phyloP scores from a whole-genome alignment of 345 rosid genomes.

The Eucalyptus pauciflora region DNA sequence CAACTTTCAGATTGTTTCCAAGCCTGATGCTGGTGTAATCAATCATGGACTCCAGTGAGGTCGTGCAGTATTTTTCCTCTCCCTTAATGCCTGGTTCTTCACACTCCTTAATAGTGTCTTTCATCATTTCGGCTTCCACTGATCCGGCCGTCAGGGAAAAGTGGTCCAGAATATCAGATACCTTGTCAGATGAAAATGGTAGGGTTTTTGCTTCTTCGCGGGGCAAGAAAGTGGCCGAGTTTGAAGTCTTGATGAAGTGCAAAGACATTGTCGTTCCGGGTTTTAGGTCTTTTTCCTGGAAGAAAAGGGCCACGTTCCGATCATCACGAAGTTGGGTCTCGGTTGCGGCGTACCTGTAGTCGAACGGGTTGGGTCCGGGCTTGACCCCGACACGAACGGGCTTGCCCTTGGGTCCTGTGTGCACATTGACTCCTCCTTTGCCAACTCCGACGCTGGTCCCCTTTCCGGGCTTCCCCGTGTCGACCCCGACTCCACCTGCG shows the following conservation, averaged over 20 bases:
- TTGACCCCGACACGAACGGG: constrained; percentile 48
- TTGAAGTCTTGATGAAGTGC: constrained; percentile 34
- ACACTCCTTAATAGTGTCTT: constrained; percentile 56
- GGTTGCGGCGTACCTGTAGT: constrained; percentile 29
- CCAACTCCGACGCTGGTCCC: constrained; percentile 64
- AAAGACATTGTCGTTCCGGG: constrained; percentile 43
- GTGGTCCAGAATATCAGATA: constrained; percentile 32
- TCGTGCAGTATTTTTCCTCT: constrained; percentile 73
- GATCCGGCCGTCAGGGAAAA: constrained; percentile 55
- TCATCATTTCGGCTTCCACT: constrained; percentile 49
- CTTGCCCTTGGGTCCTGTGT: constrained; percentile 48
- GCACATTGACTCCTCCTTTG: constrained; percentile 64
- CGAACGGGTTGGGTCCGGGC: constrained; percentile 25
- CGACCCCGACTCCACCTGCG: constrained; percentile 15
- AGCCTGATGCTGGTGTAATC: constrained; percentile 65
- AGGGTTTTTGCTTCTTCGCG: constrained; percentile 45
- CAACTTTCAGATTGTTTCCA: constrained; percentile 34
- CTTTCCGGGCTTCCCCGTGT: constrained; percentile 1
- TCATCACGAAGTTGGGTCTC: constrained; percentile 54
- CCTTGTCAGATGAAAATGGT: constrained; percentile 56
- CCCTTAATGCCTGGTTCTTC: constrained; percentile 51
- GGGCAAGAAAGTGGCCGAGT: constrained; percentile 47
- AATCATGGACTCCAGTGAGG: constrained; percentile 77
- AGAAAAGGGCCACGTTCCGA: constrained; percentile 57
- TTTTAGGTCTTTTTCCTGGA: constrained; percentile 71